Evolutionary conservation across 139 green algal genomes (phyloP).

Genomic region (Bryopsis sp.): DNA sequence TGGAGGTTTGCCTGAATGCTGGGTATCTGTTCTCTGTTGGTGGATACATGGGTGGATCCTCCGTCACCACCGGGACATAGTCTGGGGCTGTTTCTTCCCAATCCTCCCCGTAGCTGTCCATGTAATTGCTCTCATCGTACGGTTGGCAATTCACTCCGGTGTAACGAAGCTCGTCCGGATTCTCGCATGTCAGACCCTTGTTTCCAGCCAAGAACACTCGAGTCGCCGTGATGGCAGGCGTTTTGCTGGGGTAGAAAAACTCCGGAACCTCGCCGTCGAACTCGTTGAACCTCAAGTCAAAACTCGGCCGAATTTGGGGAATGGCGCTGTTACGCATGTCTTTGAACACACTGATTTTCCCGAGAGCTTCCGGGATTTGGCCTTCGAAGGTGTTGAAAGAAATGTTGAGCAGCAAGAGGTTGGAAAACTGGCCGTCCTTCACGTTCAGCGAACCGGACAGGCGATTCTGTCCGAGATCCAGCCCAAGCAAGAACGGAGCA

Average conservation of each 20-base stretch:
- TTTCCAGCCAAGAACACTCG: conserved; percentile 4
- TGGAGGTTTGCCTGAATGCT: no score
- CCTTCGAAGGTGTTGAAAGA: not conserved
- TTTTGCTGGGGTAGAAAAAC: not conserved
- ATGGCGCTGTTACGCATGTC: not conserved
- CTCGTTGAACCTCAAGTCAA: conserved; percentile 5
- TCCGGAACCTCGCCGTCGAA: conserved; percentile 6
- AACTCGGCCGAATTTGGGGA: not conserved
- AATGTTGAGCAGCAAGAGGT: not conserved
- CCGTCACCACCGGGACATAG: no score
- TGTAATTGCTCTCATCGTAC: no score
- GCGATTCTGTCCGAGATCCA: conserved; percentile 8
- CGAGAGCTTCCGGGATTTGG: not conserved
- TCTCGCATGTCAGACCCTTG: no score
- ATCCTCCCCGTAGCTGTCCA: no score
- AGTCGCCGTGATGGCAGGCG: not conserved
- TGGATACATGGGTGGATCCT: no score
- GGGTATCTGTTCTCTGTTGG: no score
- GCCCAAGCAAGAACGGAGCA: not conserved
- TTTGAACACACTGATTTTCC: not conserved
- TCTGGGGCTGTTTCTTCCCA: no score
- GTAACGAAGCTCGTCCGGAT: no score
- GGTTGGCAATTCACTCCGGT: no score
- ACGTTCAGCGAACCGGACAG: not conserved
- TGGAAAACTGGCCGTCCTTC: not conserved